Conservation (phyloP, 164 flowering plant species). For the Berberis thunbergii region DNA sequence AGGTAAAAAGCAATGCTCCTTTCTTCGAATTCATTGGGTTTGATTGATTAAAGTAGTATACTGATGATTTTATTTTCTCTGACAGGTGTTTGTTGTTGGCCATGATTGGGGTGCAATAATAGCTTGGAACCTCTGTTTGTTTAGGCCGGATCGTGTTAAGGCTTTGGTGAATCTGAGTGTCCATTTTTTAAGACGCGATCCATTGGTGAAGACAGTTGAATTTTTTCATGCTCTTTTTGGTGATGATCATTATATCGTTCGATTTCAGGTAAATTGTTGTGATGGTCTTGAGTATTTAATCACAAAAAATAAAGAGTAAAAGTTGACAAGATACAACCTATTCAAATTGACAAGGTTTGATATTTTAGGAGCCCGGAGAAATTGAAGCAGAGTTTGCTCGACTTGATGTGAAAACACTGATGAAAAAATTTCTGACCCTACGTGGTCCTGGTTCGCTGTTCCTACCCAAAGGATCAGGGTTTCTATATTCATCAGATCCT, state of each 20-base stretch:
- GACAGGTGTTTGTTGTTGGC: not conserved
- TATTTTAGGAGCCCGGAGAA: slow-evolving; percentile 21
- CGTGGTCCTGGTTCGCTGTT: slow-evolving; percentile 27
- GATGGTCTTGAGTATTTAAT: not conserved
- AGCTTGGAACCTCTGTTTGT: not conserved
- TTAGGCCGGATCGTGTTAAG: slow-evolving; percentile 21
- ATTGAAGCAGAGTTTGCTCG: slow-evolving; percentile 45
- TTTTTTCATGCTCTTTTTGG: not conserved
- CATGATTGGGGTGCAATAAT: not conserved
- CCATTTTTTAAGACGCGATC: slow-evolving; percentile 28
- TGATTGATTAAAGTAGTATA: too few relatives aligned
- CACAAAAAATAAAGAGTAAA: not conserved
- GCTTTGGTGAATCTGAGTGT: slow-evolving; percentile 58
- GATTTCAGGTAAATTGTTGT: slow-evolving; percentile 40
- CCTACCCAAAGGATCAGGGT: not conserved
- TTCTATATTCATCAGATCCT: not conserved
- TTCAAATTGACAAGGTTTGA: not conserved
- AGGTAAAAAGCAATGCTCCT: too few relatives aligned
- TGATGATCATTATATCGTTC: slow-evolving; percentile 44
- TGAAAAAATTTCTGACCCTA: slow-evolving; percentile 27
- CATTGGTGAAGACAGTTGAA: slow-evolving; percentile 23
- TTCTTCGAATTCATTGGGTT: too few relatives aligned
- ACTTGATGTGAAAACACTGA: slow-evolving; percentile 19
- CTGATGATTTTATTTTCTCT: too few relatives aligned
- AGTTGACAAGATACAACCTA: not conserved